These are phyloP conservation scores for Pseudonitzschia multiseries DNA, from an alignment of 108 stramenopile genomes.

Conservation along the genomic window DNA sequence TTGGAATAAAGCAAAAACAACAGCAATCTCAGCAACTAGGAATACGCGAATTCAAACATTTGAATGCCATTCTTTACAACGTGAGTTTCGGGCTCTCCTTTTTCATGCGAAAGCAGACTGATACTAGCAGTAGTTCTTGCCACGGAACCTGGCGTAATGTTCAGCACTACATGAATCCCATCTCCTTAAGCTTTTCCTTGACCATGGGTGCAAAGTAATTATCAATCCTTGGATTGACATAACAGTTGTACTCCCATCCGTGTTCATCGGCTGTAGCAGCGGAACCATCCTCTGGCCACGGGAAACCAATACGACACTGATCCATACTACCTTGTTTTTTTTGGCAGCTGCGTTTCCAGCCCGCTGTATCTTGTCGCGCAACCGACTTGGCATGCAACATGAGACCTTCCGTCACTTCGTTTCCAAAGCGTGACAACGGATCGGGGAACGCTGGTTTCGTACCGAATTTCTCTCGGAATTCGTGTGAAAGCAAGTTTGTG, in stretches of 20 bases:
- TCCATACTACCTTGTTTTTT: constrained; percentile 15
- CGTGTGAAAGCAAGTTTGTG: constrained; percentile 48
- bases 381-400: constrained; percentile 82
- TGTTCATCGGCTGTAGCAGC: constrained; percentile 29
- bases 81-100: too few species aligned
- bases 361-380: constrained; percentile 53
- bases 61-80: too few species aligned
- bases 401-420: constrained; percentile 71
- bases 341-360: constrained; percentile 53
- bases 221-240: constrained; percentile 67
- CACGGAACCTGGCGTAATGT: neutral
- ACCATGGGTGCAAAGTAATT: constrained; percentile 59
- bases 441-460: constrained; percentile 44
- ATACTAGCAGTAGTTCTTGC: too few species aligned
- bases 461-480: constrained; percentile 41
- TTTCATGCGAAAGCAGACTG: too few species aligned
- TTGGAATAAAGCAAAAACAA: too few species aligned
- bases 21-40: too few species aligned
- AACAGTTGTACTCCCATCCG: constrained; percentile 77
- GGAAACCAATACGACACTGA: constrained; percentile 60
- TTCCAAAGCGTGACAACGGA: constrained; percentile 53
- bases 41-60: too few species aligned
- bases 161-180: constrained; percentile 3
- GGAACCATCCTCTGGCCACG: constrained; percentile 52
- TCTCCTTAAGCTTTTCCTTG: constrained; percentile 29